A percentile compares a stretch with the other conserved stretches of the same genome.
Evolutionary conservation across 768 basidiomycete species (phyloP).

Genomic region (Rossbeevera mucosa): DNA sequence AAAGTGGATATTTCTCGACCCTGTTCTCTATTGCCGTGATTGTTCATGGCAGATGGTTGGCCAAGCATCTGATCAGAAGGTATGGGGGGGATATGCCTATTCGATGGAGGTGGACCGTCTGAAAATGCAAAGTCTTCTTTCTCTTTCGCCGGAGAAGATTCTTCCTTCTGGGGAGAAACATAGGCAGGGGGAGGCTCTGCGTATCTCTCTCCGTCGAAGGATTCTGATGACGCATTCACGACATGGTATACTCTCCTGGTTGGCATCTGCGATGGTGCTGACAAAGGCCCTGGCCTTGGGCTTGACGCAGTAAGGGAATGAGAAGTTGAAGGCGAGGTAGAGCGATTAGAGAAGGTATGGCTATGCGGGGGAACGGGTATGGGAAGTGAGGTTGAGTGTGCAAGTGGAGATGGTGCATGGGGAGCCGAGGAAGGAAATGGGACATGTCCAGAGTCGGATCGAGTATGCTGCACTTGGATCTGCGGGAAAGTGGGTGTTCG

Average conservation of each 20-base stretch:
- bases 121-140: slow-evolving; percentile 6
- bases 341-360: slow-evolving; percentile 5
- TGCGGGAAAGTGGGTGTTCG: slow-evolving; percentile 18
- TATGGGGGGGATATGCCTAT: slow-evolving; percentile 17
- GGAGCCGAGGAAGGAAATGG: slow-evolving; percentile 8
- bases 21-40: not conserved
- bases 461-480: slow-evolving; percentile 22
- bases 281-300: not conserved
- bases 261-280: slow-evolving; percentile 29
- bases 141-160: slow-evolving; percentile 14
- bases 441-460: slow-evolving; percentile 16
- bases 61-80: slow-evolving; percentile 2
- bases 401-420: slow-evolving; percentile 22
- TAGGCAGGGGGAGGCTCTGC: slow-evolving; percentile 48
- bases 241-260: slow-evolving; percentile 41
- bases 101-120: slow-evolving; percentile 8
- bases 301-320: slow-evolving; percentile 1
- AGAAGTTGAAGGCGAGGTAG: slow-evolving; percentile 10
- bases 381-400: slow-evolving; percentile 22
- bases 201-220: slow-evolving; percentile 15
- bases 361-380: slow-evolving; percentile 9
- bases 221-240: slow-evolving; percentile 35
- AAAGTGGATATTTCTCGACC: not conserved
- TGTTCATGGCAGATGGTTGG: slow-evolving; percentile 7
- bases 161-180: slow-evolving; percentile 19